Conservation (phyloP, 164 flowering plant species). For the Paratinospora sagittata region DNA sequence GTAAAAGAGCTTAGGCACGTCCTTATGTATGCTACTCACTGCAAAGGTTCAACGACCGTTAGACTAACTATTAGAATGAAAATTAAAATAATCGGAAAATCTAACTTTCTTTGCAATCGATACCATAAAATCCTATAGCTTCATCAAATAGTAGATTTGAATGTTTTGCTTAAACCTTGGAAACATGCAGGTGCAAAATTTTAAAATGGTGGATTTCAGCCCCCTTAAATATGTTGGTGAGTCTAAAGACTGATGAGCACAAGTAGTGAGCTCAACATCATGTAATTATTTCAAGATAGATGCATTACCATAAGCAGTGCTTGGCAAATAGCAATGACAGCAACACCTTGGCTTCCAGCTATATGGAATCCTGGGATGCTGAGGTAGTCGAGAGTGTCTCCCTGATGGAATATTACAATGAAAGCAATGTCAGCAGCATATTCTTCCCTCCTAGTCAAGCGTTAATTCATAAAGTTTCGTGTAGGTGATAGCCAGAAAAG, state of each 20-base stretch:
- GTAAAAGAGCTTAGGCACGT: not conserved
- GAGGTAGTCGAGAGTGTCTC: slow-evolving; percentile 94
- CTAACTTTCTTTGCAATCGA: not conserved
- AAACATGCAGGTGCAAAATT: not conserved
- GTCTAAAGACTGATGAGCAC: not conserved
- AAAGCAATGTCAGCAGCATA: not conserved
- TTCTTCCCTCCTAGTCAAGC: not conserved
- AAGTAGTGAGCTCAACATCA: not conserved
- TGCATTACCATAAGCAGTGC: slow-evolving; percentile 76
- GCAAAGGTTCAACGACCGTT: not conserved
- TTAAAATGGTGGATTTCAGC: not conserved
- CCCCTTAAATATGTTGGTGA: not conserved
- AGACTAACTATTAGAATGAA: not conserved
- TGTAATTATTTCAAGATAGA: not conserved
- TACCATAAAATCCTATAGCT: not conserved
- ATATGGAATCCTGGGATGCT: slow-evolving; percentile 94
- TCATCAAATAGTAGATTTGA: not conserved
- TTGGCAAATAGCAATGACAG: slow-evolving; percentile 91
- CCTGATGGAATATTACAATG: slow-evolving; percentile 32
- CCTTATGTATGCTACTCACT: not conserved
- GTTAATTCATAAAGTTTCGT: no score
- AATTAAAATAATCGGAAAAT: no score
- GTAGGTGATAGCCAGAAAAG: no score
- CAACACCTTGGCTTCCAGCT: slow-evolving; percentile 95
- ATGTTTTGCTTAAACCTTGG: not conserved